Percentiles rank a stretch among this genome's conserved stretches.
These are phyloP conservation scores for Ramaria sp. DNA, from an alignment of 768 basidiomycete genomes.

Conservation along the genomic window DNA sequence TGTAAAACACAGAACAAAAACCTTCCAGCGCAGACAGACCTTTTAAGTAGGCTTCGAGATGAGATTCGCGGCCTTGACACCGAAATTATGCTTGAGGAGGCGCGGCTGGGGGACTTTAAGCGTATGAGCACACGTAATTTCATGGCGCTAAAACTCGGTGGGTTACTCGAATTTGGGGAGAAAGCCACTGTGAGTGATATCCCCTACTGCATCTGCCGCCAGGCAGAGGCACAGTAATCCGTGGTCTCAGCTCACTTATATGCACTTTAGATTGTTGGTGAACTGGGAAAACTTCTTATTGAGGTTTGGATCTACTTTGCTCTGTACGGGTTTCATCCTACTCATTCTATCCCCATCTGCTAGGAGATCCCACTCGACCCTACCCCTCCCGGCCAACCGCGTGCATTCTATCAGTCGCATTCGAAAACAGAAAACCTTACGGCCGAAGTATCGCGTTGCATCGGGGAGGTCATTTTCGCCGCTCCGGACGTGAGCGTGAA, in stretches of 20 bases:
- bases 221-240: background rate
- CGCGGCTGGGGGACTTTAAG: constrained; percentile 75
- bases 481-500: background rate
- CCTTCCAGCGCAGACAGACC: constrained; percentile 58
- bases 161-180: constrained; percentile 72
- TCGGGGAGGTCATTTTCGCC: constrained; percentile 14
- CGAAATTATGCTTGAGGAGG: constrained; percentile 77
- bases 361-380: constrained; percentile 74
- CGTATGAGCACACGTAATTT: constrained; percentile 53
- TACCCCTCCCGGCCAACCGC: constrained; percentile 69
- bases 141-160: constrained; percentile 83
- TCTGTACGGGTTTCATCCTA: background rate
- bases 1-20: constrained; percentile 54
- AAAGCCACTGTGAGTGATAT: constrained; percentile 44
- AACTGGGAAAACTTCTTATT: constrained; percentile 36
- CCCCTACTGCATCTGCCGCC: background rate
- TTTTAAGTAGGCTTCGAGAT: constrained; percentile 55
- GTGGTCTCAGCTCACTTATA: no score
- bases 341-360: background rate
- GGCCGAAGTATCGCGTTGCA: constrained; percentile 40
- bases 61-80: constrained; percentile 72
- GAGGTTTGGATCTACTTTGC: constrained; percentile 21
- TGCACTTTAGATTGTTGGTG: constrained; percentile 33
- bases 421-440: constrained; percentile 49
- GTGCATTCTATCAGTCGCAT: constrained; percentile 62